A percentile compares a stretch with the other conserved stretches of the same genome.
phyloP scores from a whole-genome alignment of 148 eudicot species.

The Chenopodium formosanum region DNA sequence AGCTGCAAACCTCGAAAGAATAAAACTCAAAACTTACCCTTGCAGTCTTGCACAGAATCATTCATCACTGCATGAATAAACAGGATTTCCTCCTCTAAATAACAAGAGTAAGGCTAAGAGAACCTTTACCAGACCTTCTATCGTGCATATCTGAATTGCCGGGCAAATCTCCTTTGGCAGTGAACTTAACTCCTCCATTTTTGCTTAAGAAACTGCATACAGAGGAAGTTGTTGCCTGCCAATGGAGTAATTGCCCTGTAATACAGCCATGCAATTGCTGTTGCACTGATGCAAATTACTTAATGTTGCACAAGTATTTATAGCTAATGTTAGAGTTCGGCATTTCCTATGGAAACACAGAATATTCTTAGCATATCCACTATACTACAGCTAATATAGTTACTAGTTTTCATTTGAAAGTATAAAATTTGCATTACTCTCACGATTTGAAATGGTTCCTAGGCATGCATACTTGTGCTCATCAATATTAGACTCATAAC shows the following conservation, averaged over 20 bases:
- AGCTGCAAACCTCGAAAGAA: no score
- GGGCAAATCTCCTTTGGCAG: constrained; percentile 43
- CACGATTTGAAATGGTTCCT: no score
- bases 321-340: not conserved
- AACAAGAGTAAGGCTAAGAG: no score
- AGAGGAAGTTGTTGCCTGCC: constrained; percentile 14
- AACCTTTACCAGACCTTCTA: not conserved
- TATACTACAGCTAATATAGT: no score
- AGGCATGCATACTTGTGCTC: no score
- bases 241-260: constrained; percentile 33
- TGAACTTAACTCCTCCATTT: not conserved
- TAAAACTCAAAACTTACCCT: no score
- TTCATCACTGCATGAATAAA: no score
- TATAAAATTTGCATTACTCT: no score
- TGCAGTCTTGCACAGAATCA: no score
- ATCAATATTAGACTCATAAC: no score
- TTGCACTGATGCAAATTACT: not conserved
- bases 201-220: not conserved
- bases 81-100: no score
- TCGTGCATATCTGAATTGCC: constrained; percentile 23
- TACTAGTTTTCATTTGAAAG: no score
- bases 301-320: not conserved
- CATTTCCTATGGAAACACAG: not conserved
- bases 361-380: constrained; percentile 23
- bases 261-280: constrained; percentile 19